These are phyloP conservation scores for Cytospora leucostoma DNA, from an alignment of 2,329 filamentous ascomycete genomes.

Conservation along the genomic window DNA sequence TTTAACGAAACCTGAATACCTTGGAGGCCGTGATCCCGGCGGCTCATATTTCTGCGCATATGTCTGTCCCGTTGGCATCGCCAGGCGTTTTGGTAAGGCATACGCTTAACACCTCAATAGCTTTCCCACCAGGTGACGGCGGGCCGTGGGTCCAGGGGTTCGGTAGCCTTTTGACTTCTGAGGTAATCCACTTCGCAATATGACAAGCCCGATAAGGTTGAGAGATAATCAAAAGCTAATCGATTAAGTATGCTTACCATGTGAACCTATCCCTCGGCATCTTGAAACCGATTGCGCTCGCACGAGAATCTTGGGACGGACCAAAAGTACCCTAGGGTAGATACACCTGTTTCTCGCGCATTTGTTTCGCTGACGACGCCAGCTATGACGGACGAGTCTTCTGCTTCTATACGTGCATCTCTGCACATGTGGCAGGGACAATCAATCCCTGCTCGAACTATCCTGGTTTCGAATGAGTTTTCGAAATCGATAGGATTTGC, in stretches of 20 bases:
- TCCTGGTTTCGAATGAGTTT: constrained; percentile 7
- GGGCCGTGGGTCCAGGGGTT: constrained; percentile 1
- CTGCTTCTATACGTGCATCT: constrained; percentile 2
- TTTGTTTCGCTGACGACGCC: constrained; percentile 10
- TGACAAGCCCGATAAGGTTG: too few relatives aligned
- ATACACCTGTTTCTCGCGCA: not conserved
- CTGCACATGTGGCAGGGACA: not conserved
- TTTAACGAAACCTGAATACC: not conserved
- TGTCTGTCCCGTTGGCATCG: constrained; percentile 5
- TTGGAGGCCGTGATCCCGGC: not conserved
- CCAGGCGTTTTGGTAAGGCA: constrained; percentile 24
- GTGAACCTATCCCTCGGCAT: too few relatives aligned
- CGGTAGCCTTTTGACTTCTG: not conserved
- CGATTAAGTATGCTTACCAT: too few relatives aligned
- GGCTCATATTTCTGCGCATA: constrained; percentile 6
- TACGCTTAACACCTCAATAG: constrained; percentile 18
- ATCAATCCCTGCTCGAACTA: constrained; percentile 4
- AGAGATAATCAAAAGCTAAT: too few relatives aligned
- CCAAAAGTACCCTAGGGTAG: not conserved
- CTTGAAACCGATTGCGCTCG: too few relatives aligned
- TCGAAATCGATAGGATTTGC: constrained; percentile 8
- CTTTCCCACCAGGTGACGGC: not conserved
- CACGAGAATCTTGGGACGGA: not conserved
- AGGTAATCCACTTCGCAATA: not conserved
- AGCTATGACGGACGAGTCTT: constrained; percentile 4